Conservation (phyloP, 2,329 filamentous ascomycete species). For the Xylariaceae sp. region DNA sequence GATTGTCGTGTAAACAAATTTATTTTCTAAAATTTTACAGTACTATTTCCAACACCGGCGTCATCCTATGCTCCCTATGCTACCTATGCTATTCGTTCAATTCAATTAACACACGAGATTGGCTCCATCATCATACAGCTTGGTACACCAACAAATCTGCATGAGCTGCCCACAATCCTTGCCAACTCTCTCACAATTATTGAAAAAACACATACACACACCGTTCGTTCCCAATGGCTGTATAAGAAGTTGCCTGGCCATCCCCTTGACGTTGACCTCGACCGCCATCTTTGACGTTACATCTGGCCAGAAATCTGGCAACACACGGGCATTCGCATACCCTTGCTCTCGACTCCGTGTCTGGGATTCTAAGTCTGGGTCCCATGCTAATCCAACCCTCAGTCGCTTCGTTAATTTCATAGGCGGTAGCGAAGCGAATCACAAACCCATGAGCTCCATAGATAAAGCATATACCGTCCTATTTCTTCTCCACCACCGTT, state of each 20-base stretch:
- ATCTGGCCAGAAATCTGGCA: not conserved
- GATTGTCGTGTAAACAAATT: too few species aligned
- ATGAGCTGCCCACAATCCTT: slow-evolving; percentile 28
- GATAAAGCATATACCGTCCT: not conserved
- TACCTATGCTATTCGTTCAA: not conserved
- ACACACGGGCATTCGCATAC: not conserved
- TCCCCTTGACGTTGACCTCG: too few species aligned
- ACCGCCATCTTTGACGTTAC: not conserved
- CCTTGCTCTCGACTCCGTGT: not conserved
- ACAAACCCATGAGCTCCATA: not conserved
- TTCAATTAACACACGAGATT: slow-evolving; percentile 16
- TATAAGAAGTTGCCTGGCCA: slow-evolving; percentile 2
- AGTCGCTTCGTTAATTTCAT: not conserved
- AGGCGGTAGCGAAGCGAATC: not conserved
- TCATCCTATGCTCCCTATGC: too few species aligned
- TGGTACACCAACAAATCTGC: slow-evolving; percentile 22
- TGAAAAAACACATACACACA: not conserved
- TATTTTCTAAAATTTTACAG: too few species aligned
- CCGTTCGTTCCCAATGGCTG: not conserved
- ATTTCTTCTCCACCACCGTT: not conserved
- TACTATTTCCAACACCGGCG: too few species aligned
- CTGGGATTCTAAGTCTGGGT: not conserved
- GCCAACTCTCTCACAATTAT: slow-evolving; percentile 6
- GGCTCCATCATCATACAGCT: slow-evolving; percentile 11
- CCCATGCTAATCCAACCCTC: not conserved